These are phyloP conservation scores for Pythium scleroteichum DNA, from an alignment of 352 stramenopile genomes.

Conservation along the genomic window DNA sequence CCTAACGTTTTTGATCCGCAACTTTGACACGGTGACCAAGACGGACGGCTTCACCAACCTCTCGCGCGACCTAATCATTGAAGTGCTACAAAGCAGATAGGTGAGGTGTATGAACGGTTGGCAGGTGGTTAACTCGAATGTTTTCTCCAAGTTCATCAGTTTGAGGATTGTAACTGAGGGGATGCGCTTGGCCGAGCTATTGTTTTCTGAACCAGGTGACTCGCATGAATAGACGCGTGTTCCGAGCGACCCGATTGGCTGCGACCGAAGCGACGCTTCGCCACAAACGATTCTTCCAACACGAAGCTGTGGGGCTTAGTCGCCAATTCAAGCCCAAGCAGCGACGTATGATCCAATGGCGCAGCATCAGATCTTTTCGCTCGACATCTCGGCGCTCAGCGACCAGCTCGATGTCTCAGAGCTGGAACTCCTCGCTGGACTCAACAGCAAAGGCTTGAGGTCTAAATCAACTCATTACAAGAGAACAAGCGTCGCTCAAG, in stretches of 20 bases:
- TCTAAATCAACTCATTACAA: neutral
- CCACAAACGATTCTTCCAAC: too few species aligned
- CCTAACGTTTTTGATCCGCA: conserved; percentile 86
- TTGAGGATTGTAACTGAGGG: neutral
- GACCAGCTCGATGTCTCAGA: conserved; percentile 21
- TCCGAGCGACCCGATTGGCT: too few species aligned
- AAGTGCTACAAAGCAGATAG: conserved; percentile 79
- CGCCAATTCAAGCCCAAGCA: neutral
- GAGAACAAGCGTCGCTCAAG: neutral
- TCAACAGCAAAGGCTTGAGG: neutral
- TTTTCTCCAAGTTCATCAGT: conserved; percentile 1
- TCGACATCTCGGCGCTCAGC: conserved; percentile 26
- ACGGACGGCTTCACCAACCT: conserved; percentile 86
- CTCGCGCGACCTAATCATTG: conserved; percentile 87
- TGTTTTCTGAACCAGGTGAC: too few species aligned
- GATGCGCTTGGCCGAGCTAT: neutral
- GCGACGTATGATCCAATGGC: neutral
- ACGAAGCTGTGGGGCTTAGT: too few species aligned
- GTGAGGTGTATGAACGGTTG: neutral
- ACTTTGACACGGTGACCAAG: conserved; percentile 92
- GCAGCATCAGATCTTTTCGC: conserved; percentile 26
- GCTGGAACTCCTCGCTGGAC: conserved; percentile 19
- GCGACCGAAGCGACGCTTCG: too few species aligned
- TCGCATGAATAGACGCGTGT: too few species aligned
- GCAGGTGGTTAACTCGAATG: neutral